These are phyloP conservation scores for Rhodotorula taiwanensis DNA, from an alignment of 768 basidiomycete species.

Conservation along the genomic window DNA sequence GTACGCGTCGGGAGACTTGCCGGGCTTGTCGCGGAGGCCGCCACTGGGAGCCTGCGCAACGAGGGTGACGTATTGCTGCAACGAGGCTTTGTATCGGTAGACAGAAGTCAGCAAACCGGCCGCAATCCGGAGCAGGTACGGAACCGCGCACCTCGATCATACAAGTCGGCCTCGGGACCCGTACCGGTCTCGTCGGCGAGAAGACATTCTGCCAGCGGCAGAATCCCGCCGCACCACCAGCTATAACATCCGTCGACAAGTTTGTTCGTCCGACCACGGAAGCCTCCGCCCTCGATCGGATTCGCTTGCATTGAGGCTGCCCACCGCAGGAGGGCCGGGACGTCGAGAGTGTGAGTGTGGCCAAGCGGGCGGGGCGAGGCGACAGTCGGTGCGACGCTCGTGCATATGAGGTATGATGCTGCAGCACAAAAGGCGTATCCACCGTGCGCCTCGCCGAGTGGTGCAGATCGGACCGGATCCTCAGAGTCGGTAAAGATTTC, in stretches of 20 bases:
- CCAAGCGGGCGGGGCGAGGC: no score
- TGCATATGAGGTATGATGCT: no score
- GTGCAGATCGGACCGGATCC: constrained; percentile 50
- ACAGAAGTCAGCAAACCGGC: no score
- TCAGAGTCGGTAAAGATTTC: constrained; percentile 55
- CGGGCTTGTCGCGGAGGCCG: constrained; percentile 89
- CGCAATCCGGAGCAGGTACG: no score
- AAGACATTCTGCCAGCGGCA: constrained; percentile 56
- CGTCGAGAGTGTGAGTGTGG: no score
- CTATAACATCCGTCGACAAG: constrained; percentile 98
- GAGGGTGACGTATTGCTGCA: constrained; percentile 79
- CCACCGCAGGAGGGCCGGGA: constrained; percentile 65
- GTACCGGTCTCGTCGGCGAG: constrained; percentile 42
- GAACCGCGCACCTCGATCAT: constrained; percentile 42
- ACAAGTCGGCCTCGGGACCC: constrained; percentile 40
- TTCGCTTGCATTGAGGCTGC: constrained; percentile 75
- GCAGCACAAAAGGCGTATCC: constrained; percentile 94
- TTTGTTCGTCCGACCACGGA: constrained; percentile 89
- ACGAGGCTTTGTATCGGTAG: constrained; percentile 50
- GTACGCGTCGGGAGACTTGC: constrained; percentile 93
- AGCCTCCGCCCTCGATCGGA: constrained; percentile 80
- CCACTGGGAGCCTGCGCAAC: constrained; percentile 80
- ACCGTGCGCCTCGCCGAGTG: constrained; percentile 92
- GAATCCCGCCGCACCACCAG: constrained; percentile 97
- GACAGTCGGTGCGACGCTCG: no score